phyloP scores from a whole-genome alignment of 768 basidiomycete genomes.

The Boletus fagicola region DNA sequence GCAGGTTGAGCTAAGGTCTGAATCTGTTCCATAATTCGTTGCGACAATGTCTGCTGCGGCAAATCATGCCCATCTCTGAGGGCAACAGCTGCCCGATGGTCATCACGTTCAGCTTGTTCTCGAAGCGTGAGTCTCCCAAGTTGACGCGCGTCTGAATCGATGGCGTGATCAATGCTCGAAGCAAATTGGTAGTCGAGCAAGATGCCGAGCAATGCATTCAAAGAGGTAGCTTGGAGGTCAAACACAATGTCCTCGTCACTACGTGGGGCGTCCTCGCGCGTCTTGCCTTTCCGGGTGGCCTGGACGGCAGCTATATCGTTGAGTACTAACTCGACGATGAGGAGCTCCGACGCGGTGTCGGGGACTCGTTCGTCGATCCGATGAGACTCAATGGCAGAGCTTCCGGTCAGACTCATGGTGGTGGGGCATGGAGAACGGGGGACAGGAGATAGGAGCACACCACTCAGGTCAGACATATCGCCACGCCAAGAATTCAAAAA shows the following conservation, averaged over 20 bases:
- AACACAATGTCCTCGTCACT: conserved; percentile 49
- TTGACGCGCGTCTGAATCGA: conserved; percentile 35
- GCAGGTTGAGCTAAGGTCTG: not conserved
- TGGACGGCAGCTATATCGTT: conserved; percentile 41
- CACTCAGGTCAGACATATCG: no score
- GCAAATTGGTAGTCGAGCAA: conserved; percentile 42
- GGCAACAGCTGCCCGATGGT: conserved; percentile 42
- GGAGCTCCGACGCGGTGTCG: conserved; percentile 39
- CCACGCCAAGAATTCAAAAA: no score
- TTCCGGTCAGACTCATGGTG: conserved; percentile 8
- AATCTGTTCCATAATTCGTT: conserved; percentile 15
- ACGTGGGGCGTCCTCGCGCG: conserved; percentile 27
- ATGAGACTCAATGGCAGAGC: conserved; percentile 16
- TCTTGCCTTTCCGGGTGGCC: conserved; percentile 38
- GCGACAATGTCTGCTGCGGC: conserved; percentile 18
- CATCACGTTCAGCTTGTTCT: conserved; percentile 41
- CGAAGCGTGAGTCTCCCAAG: conserved; percentile 32
- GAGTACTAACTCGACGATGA: conserved; percentile 42
- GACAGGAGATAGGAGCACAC: not conserved
- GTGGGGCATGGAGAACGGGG: not conserved
- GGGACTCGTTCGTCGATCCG: not conserved
- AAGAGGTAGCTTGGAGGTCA: conserved; percentile 38
- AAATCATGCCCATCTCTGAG: conserved; percentile 30
- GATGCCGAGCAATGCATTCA: conserved; percentile 29
- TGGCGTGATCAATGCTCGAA: conserved; percentile 40